Evolutionary conservation across 768 basidiomycete species (phyloP).

Genomic region (Macrocybe gigantea): DNA sequence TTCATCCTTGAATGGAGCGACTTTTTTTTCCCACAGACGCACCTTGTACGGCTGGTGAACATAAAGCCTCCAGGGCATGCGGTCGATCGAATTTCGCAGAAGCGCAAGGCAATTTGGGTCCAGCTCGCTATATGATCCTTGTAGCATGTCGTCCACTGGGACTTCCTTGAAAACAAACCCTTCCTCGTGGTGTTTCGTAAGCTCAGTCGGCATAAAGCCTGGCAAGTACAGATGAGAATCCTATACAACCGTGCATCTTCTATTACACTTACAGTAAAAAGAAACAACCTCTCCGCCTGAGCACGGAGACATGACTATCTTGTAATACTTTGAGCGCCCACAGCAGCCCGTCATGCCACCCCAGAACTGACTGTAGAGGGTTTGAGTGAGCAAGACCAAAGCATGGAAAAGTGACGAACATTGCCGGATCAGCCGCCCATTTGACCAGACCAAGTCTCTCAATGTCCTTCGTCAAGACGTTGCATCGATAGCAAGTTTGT

Average conservation of each 20-base stretch:
- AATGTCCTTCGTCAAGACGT: conserved; percentile 20
- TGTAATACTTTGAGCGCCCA: conserved; percentile 26
- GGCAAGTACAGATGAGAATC: not conserved
- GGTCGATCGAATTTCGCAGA: conserved; percentile 21
- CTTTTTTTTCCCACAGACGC: too few species aligned
- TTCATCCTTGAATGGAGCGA: not conserved
- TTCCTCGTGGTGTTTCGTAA: conserved; percentile 25
- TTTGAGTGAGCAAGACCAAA: not conserved
- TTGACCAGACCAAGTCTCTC: conserved; percentile 22
- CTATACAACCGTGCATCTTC: too few species aligned
- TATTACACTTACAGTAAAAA: conserved; percentile 18
- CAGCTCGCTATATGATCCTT: conserved; percentile 21
- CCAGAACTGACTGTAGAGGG: conserved; percentile 22
- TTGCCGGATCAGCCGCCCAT: conserved; percentile 23
- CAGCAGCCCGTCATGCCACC: conserved; percentile 21
- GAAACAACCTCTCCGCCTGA: conserved; percentile 23
- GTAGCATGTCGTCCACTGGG: conserved; percentile 21
- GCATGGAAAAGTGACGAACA: conserved; percentile 11
- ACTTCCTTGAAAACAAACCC: conserved; percentile 25
- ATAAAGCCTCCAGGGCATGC: conserved; percentile 29
- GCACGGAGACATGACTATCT: conserved; percentile 28
- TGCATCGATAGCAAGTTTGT: conserved; percentile 28
- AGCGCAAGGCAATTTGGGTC: conserved; percentile 23
- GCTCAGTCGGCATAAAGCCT: conserved; percentile 28
- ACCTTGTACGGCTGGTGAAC: conserved; percentile 25